Percentiles rank a stretch among this genome's conserved stretches.
Evolutionary conservation across 2,329 filamentous ascomycete species (phyloP).

Genomic region (Penicillium sp.): DNA sequence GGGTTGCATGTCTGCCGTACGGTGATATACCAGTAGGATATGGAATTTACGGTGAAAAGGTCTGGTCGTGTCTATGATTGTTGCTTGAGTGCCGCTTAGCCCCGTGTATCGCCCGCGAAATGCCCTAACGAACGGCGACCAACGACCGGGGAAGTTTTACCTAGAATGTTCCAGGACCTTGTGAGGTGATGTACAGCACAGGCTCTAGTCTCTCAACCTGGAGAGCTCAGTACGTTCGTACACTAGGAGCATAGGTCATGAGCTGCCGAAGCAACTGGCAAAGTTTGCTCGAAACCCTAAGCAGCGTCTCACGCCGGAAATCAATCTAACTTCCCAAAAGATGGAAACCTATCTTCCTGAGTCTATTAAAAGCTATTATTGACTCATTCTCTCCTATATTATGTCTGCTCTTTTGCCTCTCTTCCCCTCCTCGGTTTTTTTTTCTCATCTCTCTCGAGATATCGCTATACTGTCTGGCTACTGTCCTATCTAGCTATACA

Average conservation of each 20-base stretch:
- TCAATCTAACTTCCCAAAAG: background rate
- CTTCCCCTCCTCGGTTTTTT: background rate
- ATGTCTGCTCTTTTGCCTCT: background rate
- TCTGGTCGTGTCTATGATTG: too few relatives aligned
- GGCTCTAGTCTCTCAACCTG: too few relatives aligned
- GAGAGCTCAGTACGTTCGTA: too few relatives aligned
- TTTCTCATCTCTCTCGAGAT: background rate
- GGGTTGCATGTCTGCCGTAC: too few relatives aligned
- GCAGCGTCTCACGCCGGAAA: background rate
- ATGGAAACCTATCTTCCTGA: background rate
- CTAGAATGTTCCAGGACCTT: too few relatives aligned
- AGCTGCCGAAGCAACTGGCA: background rate
- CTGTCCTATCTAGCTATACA: background rate
- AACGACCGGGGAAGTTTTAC: too few relatives aligned
- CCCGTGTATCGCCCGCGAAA: too few relatives aligned
- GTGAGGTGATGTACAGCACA: too few relatives aligned
- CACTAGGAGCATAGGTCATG: background rate
- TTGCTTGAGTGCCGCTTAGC: too few relatives aligned
- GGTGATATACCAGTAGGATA: too few relatives aligned
- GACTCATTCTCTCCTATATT: background rate
- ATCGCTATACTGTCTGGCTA: background rate
- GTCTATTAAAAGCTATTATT: background rate
- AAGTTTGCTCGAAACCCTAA: background rate
- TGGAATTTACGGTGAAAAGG: too few relatives aligned
- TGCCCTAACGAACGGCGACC: too few relatives aligned